Percentiles rank a stretch among this genome's conserved stretches.
These are phyloP conservation scores for Candida dubliniensis DNA, from an alignment of 1,139 yeast genomes.

Conservation along the genomic window DNA sequence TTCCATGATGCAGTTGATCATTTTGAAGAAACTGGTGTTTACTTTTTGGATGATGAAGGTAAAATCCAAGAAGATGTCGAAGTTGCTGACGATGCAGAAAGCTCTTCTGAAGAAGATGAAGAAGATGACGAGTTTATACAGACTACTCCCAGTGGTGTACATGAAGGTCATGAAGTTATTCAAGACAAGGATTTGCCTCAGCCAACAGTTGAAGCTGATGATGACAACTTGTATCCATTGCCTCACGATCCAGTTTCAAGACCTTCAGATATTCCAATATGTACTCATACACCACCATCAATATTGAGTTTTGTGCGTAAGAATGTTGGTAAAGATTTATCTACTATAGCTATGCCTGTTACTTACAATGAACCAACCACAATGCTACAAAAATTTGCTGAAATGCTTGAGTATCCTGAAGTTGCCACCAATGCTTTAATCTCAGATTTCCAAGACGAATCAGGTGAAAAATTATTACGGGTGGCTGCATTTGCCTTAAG, in stretches of 20 bases:
- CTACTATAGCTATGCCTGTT: conserved; percentile 91
- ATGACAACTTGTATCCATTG: conserved; percentile 59
- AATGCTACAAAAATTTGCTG: conserved; percentile 75
- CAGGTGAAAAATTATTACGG: conserved; percentile 62
- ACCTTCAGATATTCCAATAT: conserved; percentile 58
- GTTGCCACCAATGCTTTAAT: conserved; percentile 63
- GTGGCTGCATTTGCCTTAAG: conserved; percentile 85
- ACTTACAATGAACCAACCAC: conserved; percentile 90
- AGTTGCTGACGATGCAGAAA: conserved; percentile 9
- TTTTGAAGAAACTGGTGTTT: conserved; percentile 43
- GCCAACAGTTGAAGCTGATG: conserved; percentile 21
- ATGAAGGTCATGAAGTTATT: conserved; percentile 3
- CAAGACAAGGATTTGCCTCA: conserved; percentile 11
- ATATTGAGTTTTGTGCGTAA: conserved; percentile 76
- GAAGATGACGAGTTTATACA: conserved; percentile 11
- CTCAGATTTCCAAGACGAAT: conserved; percentile 33
- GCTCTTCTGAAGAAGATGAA: conserved; percentile 20
- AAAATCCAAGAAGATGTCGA: conserved; percentile 15
- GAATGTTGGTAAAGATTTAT: conserved; percentile 87
- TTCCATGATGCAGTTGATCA: conserved; percentile 70
- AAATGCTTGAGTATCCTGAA: conserved; percentile 72
- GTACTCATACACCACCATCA: conserved; percentile 76
- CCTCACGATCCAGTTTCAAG: conserved; percentile 55
- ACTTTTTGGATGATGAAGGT: conserved; percentile 25
- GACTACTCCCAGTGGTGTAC: neutral